Evolutionary conservation across 352 stramenopile genomes (phyloP), one percentile per base, ranked within the genome.

Genomic region (Hyaloperonospora brassicae): DNA sequence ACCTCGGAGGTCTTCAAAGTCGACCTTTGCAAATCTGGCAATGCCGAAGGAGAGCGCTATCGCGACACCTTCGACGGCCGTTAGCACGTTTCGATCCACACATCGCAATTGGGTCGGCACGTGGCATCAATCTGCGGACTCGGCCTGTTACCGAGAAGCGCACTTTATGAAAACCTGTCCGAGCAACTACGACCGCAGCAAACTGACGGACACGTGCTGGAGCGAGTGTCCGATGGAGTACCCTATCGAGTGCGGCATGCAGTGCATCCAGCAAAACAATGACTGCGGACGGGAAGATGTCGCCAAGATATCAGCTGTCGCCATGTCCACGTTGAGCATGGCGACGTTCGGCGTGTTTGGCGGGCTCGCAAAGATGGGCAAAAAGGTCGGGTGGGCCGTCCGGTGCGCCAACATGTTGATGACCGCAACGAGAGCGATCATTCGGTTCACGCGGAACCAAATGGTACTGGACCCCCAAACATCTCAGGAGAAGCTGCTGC

Each of bases 181-280:
- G 0, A 57, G 40, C 21, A 72, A 73, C 31, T 83, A 71, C 54
- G 50, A 68, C 25, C 70, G 60, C 35, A 64, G 79, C 24, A 64
- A 76, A 0, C 4, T 52, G 13, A 60, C 76, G 17, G 59, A 61
- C 21, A 78, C 73, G 4, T 84, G 73, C 48, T 34, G 27, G 27
- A 30, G 52, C 51, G 2, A 34, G 27, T 34, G 27, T 34, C 27
- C 27, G 27, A 34, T 34, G 27, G 27, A 4, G 4, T 34, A 9
- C 43, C 75, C 75, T 0, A 64, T 86, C 1, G 46, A 66, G n/a
- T 86, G 76, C 38, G 72, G 56, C n/a, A 50, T 78, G 56, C 71
- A 84, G 41, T 86, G 73, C 35, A 65, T 86, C 40, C 75, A 67
- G n/a, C 70, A 81, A 53, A 86, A 81, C 54, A 61, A 70, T 22